Percentiles rank a stretch among this genome's conserved stretches.
These are phyloP conservation scores for Lasiosphaeris hirsuta DNA, from an alignment of 495 filamentous ascomycete genomes.

Conservation along the genomic window DNA sequence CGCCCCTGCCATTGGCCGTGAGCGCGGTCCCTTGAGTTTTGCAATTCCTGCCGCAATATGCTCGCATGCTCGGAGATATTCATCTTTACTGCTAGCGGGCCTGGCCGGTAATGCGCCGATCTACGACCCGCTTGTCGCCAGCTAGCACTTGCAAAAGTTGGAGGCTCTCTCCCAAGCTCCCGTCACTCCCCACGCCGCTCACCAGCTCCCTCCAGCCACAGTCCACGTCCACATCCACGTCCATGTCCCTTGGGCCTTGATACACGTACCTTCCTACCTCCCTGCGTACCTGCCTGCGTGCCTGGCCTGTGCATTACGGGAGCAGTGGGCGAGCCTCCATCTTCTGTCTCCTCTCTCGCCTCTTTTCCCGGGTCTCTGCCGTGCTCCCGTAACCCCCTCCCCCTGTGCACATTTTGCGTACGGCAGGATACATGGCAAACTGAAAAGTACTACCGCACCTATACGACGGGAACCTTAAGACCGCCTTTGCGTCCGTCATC, in stretches of 20 bases:
- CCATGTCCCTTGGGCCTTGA: neutral
- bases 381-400: too few relatives aligned
- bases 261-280: neutral
- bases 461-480: conserved; percentile 23
- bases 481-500: neutral
- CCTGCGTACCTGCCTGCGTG: neutral
- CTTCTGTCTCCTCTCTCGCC: too few relatives aligned
- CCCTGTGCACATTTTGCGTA: too few relatives aligned
- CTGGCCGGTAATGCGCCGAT: conserved; percentile 5
- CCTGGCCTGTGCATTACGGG: too few relatives aligned
- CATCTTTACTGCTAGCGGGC: neutral
- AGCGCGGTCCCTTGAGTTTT: neutral
- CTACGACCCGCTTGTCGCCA: neutral
- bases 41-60: conserved; percentile 5
- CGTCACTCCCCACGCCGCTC: neutral
- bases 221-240: neutral
- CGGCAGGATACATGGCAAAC: too few relatives aligned
- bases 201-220: neutral
- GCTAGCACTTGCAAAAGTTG: neutral
- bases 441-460: conserved; percentile 7
- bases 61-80: conserved; percentile 6
- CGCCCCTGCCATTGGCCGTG: conserved; percentile 7
- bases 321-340: too few relatives aligned
- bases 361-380: too few relatives aligned
- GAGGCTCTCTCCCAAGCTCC: neutral